Evolutionary conservation across 306 rosid species (phyloP), one percentile per base, ranked within the genome.

Genomic region (Dalbergia oliveri): DNA sequence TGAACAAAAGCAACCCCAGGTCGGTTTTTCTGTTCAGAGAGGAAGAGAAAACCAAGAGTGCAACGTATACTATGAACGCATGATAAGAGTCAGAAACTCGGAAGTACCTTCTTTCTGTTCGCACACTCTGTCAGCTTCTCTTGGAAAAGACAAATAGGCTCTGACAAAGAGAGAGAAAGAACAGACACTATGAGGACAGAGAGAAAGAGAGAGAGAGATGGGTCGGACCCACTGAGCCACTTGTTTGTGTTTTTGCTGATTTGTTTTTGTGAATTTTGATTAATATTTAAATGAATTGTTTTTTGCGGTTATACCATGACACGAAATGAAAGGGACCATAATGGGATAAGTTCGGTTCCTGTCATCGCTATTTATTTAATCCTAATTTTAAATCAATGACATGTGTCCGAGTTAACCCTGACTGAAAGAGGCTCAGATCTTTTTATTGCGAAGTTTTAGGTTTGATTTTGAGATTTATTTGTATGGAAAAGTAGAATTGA

Each of bases 41-140:
- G 54, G 62, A 74, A 75, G 87, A 79, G 83, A 80, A 80, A 58
- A 72, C 53, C 57, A 53, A 75, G 35, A 74, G 63, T 71, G 73
- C 8, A 78, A 80, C 87, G 62, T 8, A 65, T 64, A 45, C 33
- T 23, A 61, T 72, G 39, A 54, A 64, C 49, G n/a, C 60, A 71
- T 50, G 21, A 31, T 9, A 33, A 11, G 66, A 18, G 21, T 53
- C 59, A 15, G 58, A 53, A 26, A 26, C 31, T 26, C 31, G 3
- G 3, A 2, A 26, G 26, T 16, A n/a, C 23, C 5, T 57, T 2
- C 8, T 57, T 57, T 58, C 43, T 6, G 39, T 18, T 19, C 3
- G 58, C 53, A 79, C 45, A 79, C 35, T 54, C 12, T 70, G 59
- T 74, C 26, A 69, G 72, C 44, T 35, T 18, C 35, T 72, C 13